Evolutionary conservation across 2,329 filamentous ascomycete genomes (phyloP).

Genomic region (Acrocalymma vagum): DNA sequence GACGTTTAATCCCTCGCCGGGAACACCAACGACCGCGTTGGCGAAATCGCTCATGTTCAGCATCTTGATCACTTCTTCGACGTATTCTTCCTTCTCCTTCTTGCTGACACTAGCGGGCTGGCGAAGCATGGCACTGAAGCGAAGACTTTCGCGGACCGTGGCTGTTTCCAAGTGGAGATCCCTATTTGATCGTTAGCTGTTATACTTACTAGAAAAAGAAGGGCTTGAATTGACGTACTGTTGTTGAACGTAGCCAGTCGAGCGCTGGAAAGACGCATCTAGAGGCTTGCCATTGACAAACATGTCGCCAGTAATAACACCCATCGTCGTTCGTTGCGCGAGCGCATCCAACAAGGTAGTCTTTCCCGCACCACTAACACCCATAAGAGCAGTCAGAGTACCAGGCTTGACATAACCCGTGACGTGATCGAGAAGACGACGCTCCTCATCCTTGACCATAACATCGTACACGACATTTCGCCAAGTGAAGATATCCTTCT

Average conservation of each 20-base stretch:
- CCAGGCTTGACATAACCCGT: slow-evolving; percentile 65
- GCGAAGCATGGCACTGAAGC: slow-evolving; percentile 45
- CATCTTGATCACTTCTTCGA: slow-evolving; percentile 72
- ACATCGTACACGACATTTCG: slow-evolving; percentile 44
- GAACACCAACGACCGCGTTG: slow-evolving; percentile 70
- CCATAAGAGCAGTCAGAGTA: slow-evolving; percentile 53
- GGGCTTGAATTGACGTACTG: slow-evolving; percentile 27
- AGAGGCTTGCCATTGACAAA: slow-evolving; percentile 47
- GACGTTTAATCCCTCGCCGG: slow-evolving; percentile 71
- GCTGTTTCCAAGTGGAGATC: slow-evolving; percentile 50
- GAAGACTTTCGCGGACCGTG: slow-evolving; percentile 46
- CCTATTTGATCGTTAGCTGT: slow-evolving; percentile 16
- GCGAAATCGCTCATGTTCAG: slow-evolving; percentile 73
- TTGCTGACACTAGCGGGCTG: slow-evolving; percentile 64
- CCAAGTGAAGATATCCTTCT: slow-evolving; percentile 53
- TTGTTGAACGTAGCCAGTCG: slow-evolving; percentile 50
- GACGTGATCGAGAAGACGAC: slow-evolving; percentile 64
- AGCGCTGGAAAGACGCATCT: slow-evolving; percentile 46
- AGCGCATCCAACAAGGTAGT: slow-evolving; percentile 48
- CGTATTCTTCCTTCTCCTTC: slow-evolving; percentile 67
- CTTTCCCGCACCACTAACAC: slow-evolving; percentile 49
- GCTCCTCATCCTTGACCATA: slow-evolving; percentile 52
- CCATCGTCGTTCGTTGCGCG: slow-evolving; percentile 44
- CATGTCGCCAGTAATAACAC: slow-evolving; percentile 50
- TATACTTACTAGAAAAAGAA: not conserved